phyloP scores from a whole-genome alignment of 768 basidiomycete genomes.

The Rhodotorula toruloides region DNA sequence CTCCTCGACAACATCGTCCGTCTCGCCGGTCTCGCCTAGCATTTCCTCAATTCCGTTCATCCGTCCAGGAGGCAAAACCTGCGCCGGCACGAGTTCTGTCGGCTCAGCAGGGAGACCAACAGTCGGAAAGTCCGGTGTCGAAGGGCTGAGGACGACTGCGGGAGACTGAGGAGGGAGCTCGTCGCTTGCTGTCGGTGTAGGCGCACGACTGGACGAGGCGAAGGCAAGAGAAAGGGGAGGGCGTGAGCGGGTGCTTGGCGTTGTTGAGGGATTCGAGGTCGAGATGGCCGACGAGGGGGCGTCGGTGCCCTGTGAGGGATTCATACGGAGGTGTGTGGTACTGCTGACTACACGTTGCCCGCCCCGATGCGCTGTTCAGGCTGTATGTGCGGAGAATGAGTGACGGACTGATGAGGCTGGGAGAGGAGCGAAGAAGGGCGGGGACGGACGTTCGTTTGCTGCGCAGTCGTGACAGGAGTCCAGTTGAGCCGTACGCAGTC shows the following conservation, averaged over 20 bases:
- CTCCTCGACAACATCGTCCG: background rate
- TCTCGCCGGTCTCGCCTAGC: background rate
- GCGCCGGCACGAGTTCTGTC: slow-evolving; percentile 5
- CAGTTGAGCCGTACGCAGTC: no score
- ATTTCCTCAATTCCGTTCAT: background rate
- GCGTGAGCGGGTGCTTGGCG: no score
- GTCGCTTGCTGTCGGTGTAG: background rate
- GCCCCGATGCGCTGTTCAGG: no score
- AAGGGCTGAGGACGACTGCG: slow-evolving; percentile 25
- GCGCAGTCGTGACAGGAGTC: no score
- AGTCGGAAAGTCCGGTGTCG: slow-evolving; percentile 25
- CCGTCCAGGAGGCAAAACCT: background rate
- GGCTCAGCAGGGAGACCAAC: slow-evolving; percentile 4
- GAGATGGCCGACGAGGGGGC: background rate
- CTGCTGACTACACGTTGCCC: no score
- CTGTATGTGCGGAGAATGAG: no score
- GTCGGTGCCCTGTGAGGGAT: background rate
- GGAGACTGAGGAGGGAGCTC: slow-evolving; percentile 2
- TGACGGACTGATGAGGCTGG: no score
- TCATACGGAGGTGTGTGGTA: no score
- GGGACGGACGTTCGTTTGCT: no score
- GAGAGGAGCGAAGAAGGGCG: no score
- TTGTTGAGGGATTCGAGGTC: no score
- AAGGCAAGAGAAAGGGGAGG: background rate
- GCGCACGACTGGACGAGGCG: background rate